Evolutionary conservation across 495 filamentous ascomycete species (phyloP).

Genomic region (Hypoxylon fragiforme): DNA sequence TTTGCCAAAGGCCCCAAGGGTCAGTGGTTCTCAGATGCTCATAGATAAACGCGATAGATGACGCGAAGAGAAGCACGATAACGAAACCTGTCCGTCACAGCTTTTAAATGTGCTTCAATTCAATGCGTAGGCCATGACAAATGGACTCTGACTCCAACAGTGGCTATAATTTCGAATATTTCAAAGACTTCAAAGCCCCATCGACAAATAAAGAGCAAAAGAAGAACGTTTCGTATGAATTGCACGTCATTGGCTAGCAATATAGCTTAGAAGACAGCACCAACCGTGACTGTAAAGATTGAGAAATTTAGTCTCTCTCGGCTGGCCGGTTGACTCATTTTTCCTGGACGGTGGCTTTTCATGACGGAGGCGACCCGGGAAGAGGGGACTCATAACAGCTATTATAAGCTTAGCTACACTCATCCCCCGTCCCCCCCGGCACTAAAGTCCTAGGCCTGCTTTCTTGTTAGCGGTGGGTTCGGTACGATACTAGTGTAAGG

Average conservation of each 20-base stretch:
- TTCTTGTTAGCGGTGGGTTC: slow-evolving; percentile 3
- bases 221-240: slow-evolving; percentile 5
- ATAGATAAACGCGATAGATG: slow-evolving; percentile 5
- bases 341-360: neutral
- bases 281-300: neutral
- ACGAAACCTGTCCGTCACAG: neutral
- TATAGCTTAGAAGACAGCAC: slow-evolving; percentile 4
- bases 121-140: slow-evolving; percentile 7
- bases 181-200: slow-evolving; percentile 2
- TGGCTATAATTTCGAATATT: too few relatives aligned
- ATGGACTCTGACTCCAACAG: too few relatives aligned
- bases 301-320: neutral
- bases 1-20: neutral
- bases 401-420: slow-evolving; percentile 8
- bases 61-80: slow-evolving; percentile 2
- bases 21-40: slow-evolving; percentile 1
- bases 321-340: slow-evolving; percentile 33
- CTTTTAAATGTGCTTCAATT: slow-evolving; percentile 1
- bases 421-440: slow-evolving; percentile 2
- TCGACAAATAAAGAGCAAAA: slow-evolving; percentile 6
- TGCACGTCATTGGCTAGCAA: slow-evolving; percentile 19
- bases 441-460: slow-evolving; percentile 10
- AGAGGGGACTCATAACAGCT: slow-evolving; percentile 18
- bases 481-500: too few relatives aligned
- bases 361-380: slow-evolving; percentile 20